Conservation (phyloP, 2,329 filamentous ascomycete genomes). For the Cytospora paraplurivora region DNA sequence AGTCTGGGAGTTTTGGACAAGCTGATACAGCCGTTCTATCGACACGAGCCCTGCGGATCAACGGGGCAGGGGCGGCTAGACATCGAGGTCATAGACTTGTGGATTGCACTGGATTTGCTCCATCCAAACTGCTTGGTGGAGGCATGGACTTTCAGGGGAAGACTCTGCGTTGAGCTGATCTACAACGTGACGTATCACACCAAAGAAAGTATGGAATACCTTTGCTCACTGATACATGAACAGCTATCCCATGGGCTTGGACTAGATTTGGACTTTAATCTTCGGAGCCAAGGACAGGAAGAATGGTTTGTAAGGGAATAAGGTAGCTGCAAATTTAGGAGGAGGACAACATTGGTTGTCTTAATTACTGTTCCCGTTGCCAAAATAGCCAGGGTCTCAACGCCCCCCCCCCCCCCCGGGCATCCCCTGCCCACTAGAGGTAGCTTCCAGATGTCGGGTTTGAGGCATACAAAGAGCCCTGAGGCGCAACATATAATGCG, state of each 20-base stretch:
- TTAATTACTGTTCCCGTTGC: too few relatives aligned
- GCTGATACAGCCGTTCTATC: neutral
- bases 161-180: neutral
- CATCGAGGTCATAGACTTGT: neutral
- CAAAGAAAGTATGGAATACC: neutral
- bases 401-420: too few relatives aligned
- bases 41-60: neutral
- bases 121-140: neutral
- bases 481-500: too few relatives aligned
- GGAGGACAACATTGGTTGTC: too few relatives aligned
- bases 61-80: neutral
- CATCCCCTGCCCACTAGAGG: too few relatives aligned
- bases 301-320: too few relatives aligned
- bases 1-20: constrained; percentile 1
- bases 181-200: neutral
- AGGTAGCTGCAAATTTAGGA: too few relatives aligned
- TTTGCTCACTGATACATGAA: neutral
- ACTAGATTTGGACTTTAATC: neutral
- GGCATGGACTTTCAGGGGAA: neutral
- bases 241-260: constrained; percentile 1
- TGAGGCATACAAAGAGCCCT: too few relatives aligned
- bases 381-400: too few relatives aligned
- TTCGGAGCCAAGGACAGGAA: neutral
- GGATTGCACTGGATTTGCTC: constrained; percentile 1
- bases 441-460: too few relatives aligned